Conservation (phyloP, 345 rosid species). For the Lepidium didymum region DNA sequence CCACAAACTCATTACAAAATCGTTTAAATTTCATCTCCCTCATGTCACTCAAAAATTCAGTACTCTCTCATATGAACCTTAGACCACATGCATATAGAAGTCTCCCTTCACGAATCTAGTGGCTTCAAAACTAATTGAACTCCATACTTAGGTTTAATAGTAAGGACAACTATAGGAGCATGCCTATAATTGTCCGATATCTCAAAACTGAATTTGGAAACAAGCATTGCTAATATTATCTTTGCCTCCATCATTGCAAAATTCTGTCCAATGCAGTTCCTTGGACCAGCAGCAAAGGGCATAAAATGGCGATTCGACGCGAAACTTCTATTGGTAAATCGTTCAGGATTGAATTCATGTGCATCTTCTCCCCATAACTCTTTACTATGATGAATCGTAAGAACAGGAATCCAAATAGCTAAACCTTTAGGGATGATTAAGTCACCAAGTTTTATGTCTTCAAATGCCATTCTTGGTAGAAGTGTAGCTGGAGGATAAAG, state of each 20-base stretch:
- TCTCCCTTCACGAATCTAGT: constrained; percentile 13
- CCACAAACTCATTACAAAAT: constrained; percentile 17
- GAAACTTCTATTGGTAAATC: constrained; percentile 46
- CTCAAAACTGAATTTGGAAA: constrained; percentile 47
- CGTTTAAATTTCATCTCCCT: constrained; percentile 3
- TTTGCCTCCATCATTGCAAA: constrained; percentile 89
- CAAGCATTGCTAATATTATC: constrained; percentile 58
- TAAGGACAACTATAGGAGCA: constrained; percentile 66
- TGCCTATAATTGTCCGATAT: constrained; percentile 60
- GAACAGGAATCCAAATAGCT: constrained; percentile 88
- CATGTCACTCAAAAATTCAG: constrained; percentile 1
- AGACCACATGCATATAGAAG: neutral
- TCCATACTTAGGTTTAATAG: constrained; percentile 71
- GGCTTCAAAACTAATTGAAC: constrained; percentile 60
- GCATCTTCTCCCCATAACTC: constrained; percentile 91
- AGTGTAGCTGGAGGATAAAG: constrained; percentile 89
- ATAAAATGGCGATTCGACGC: constrained; percentile 54
- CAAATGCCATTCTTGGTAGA: constrained; percentile 88
- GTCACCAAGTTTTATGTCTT: constrained; percentile 75
- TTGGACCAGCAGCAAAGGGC: constrained; percentile 77
- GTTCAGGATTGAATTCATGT: constrained; percentile 73
- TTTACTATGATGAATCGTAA: constrained; percentile 82
- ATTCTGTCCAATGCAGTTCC: constrained; percentile 71
- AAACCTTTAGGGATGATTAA: constrained; percentile 79
- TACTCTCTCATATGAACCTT: neutral